Conservation (phyloP, 306 rosid genomes). For the Argentina anserina region DNA sequence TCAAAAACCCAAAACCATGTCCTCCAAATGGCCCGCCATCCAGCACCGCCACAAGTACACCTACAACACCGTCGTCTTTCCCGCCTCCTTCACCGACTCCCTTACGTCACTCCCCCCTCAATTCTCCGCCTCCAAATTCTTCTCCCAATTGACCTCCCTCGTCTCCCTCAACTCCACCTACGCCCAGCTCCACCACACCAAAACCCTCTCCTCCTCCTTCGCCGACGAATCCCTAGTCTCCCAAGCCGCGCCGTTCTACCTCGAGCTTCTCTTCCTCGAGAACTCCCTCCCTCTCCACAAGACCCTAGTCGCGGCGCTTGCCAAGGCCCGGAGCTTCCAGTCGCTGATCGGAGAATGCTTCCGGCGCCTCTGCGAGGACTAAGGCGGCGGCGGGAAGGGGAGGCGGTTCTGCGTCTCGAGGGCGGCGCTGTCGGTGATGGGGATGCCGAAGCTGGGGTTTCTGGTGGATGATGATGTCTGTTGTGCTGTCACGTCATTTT, state of each 20-base stretch:
- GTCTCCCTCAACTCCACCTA: slow-evolving; percentile 57
- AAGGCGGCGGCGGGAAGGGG: slow-evolving; percentile 40
- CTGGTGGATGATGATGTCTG: slow-evolving; percentile 83
- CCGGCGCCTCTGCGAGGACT: slow-evolving; percentile 38
- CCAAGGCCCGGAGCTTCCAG: slow-evolving; percentile 42
- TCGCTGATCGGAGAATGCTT: slow-evolving; percentile 38
- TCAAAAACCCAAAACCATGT: slow-evolving; percentile 44
- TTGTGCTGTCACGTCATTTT: slow-evolving; percentile 84
- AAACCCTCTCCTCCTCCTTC: slow-evolving; percentile 53
- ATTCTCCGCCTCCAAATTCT: slow-evolving; percentile 36
- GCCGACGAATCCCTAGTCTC: slow-evolving; percentile 28
- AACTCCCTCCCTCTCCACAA: slow-evolving; percentile 70
- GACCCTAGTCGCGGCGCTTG: slow-evolving; percentile 56
- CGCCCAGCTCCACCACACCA: slow-evolving; percentile 57
- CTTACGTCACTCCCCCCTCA: slow-evolving; percentile 25
- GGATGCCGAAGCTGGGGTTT: slow-evolving; percentile 73
- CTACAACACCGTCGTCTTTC: slow-evolving; percentile 78
- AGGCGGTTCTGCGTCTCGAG: slow-evolving; percentile 62
- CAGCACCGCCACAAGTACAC: slow-evolving; percentile 98
- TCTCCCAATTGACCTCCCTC: slow-evolving; percentile 34
- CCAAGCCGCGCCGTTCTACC: slow-evolving; percentile 42
- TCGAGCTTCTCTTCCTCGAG: slow-evolving; percentile 66
- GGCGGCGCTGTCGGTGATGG: slow-evolving; percentile 64
- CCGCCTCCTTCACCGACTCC: slow-evolving; percentile 39
- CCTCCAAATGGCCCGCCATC: slow-evolving; percentile 94